Base-by-base conservation (phyloP, 306 rosid genomes). In the Casuarina equisetifolia region DNA sequence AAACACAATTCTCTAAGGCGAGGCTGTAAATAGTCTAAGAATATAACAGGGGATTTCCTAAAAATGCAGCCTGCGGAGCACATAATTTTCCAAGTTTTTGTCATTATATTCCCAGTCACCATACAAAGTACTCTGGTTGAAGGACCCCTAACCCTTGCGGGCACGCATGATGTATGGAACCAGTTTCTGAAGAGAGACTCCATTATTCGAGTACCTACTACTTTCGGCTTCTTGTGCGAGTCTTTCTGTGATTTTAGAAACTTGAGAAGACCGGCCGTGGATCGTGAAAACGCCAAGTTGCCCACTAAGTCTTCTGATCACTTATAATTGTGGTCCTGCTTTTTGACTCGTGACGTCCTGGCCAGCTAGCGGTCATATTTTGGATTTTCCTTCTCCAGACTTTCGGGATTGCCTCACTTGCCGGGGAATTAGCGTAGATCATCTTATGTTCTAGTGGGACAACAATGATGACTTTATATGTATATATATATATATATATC, bases 141-240 rank as follows among this genome's bases (percentile, higher is more conserved):
- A 64, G 48, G 70, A 39, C 6, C 13, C 48, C 12, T 64, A 25
- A 25, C 32, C 32, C 32, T 25, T 25, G 32, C 32, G 32, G 77
- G 45, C 0, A 36, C 20, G 32, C 32, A 46, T 71, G 63, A 69
- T 49, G 64, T 51, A 69, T 49, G 64, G 54, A 58, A 79, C 78
- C 82, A 82, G 62, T 43, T 50, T n/a, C 69, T 19, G 59, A 54
- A 49, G 84, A 80, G 57, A 46, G 19, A 74, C 3, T 32, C 48
- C 25, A 45, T 63, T 40, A 48, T 52, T 16, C 15, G 53, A 40
- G 76, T 44, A 46, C 79, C 72, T 48, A 54, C 72, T 48, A 54
- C 38, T 5, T 78, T 78, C 70, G 75, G 81, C 59, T 19, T 63
- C 12, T 70, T 20, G 70, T 35, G 6, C 50, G 19, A 16, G 36